phyloP scores from a whole-genome alignment of 108 stramenopile species.

The Epithemia pelagica region DNA sequence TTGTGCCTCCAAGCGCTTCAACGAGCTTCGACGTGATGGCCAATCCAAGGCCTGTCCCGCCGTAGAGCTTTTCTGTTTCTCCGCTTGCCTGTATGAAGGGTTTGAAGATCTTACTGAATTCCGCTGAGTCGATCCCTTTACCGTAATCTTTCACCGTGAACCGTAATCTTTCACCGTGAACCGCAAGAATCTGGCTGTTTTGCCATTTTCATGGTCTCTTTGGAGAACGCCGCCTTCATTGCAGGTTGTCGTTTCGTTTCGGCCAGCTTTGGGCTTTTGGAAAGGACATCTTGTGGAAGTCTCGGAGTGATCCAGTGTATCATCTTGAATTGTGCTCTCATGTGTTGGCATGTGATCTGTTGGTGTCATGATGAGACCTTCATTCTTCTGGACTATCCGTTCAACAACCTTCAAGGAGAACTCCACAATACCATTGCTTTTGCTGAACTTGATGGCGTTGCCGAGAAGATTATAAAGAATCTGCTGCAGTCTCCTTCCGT shows the following conservation, averaged over 20 bases:
- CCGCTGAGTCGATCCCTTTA: constrained; percentile 34
- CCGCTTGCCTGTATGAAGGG: constrained; percentile 35
- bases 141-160: constrained; percentile 46
- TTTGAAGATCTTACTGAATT: constrained; percentile 41
- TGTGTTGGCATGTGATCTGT: not conserved
- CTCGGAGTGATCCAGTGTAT: not conserved
- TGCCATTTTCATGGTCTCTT: not conserved
- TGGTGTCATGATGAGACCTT: not conserved
- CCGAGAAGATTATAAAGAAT: constrained; percentile 43
- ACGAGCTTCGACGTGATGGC: constrained; percentile 49
- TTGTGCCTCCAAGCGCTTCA: constrained; percentile 34
- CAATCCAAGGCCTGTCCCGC: constrained; percentile 36
- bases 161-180: constrained; percentile 40
- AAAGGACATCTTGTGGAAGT: not conserved
- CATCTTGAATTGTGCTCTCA: constrained; percentile 4
- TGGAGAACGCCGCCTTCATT: not conserved
- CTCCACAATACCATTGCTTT: constrained; percentile 22
- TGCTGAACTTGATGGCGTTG: constrained; percentile 40
- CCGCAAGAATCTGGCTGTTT: constrained; percentile 17
- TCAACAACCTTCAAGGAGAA: constrained; percentile 14
- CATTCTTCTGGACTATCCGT: not conserved
- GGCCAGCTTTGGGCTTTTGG: not conserved
- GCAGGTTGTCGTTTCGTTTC: not conserved
- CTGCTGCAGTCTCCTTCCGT: constrained; percentile 36
- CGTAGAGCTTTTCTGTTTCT: constrained; percentile 11